Conservation (phyloP, 345 rosid genomes). For the Tarenaya hassleriana region DNA sequence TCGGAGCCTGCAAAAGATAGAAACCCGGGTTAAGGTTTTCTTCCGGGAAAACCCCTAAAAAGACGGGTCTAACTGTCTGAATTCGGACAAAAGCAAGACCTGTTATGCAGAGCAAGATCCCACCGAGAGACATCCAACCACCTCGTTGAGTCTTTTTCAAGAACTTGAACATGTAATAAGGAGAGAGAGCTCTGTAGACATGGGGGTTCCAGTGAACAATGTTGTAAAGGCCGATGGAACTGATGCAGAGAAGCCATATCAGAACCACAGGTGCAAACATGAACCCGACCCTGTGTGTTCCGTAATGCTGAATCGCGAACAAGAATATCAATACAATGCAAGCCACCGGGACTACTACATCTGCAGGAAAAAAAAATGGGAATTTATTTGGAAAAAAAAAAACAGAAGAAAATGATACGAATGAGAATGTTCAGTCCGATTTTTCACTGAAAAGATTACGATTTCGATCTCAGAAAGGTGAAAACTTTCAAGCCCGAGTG, state of each 20-base stretch:
- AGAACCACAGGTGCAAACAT: conserved; percentile 83
- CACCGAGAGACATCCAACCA: conserved; percentile 93
- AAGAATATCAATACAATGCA: conserved; percentile 68
- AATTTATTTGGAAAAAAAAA: too few species aligned
- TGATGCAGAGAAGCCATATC: conserved; percentile 71
- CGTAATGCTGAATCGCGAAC: conserved; percentile 90
- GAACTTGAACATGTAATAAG: conserved; percentile 69
- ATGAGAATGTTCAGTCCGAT: too few species aligned
- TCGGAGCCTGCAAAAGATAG: conserved; percentile 50
- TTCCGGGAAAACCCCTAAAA: background rate
- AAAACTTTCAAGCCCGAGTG: too few species aligned
- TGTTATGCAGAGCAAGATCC: conserved; percentile 77
- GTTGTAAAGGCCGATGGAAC: conserved; percentile 70
- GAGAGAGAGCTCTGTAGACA: conserved; percentile 80
- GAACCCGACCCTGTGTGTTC: conserved; percentile 84
- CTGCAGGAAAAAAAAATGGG: conserved; percentile 41
- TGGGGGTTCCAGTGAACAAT: conserved; percentile 79
- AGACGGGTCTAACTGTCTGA: too few species aligned
- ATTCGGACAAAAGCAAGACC: conserved; percentile 43
- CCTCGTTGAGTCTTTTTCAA: conserved; percentile 65
- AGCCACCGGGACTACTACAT: conserved; percentile 68
- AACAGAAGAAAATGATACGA: too few species aligned
- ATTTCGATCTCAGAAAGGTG: too few species aligned
- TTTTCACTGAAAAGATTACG: too few species aligned
- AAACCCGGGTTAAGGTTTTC: background rate